Evolutionary conservation across 2,329 filamentous ascomycete species (phyloP).

Genomic region (Dactylellina leptospora): DNA sequence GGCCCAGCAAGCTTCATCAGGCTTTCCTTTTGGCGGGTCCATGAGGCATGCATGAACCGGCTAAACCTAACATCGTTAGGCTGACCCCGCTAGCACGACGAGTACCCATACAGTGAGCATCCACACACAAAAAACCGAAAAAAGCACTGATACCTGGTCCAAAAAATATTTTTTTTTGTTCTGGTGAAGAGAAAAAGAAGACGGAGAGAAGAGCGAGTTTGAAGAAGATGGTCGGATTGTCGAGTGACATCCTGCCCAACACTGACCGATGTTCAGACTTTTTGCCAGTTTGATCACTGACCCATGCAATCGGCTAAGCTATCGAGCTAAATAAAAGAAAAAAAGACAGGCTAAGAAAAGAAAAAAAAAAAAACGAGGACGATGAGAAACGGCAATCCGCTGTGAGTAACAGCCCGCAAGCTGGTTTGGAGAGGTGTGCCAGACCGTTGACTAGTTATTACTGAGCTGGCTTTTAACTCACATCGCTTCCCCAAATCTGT

Average conservation of each 20-base stretch:
- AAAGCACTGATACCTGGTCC: constrained; percentile 37
- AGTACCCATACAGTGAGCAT: constrained; percentile 24
- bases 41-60: constrained; percentile 45
- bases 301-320: constrained; percentile 20
- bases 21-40: constrained; percentile 47
- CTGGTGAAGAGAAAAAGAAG: constrained; percentile 12
- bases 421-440: background rate
- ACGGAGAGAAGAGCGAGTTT: background rate
- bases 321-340: constrained; percentile 34
- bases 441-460: constrained; percentile 3
- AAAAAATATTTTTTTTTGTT: constrained; percentile 42
- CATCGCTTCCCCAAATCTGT: constrained; percentile 38
- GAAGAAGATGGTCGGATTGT: constrained; percentile 35
- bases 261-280: constrained; percentile 24
- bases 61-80: constrained; percentile 47
- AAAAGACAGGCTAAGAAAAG: constrained; percentile 28
- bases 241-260: constrained; percentile 50
- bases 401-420: background rate
- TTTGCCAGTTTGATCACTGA: constrained; percentile 43
- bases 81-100: constrained; percentile 24
- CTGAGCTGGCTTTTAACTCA: constrained; percentile 45
- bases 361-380: constrained; percentile 1
- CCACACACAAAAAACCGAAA: constrained; percentile 37
- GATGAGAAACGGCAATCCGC: background rate
- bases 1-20: constrained; percentile 46